A percentile compares a stretch with the other conserved stretches of the same genome.
phyloP scores from a whole-genome alignment of 1,139 yeast species.

The Yamadazyma epiphylla region DNA sequence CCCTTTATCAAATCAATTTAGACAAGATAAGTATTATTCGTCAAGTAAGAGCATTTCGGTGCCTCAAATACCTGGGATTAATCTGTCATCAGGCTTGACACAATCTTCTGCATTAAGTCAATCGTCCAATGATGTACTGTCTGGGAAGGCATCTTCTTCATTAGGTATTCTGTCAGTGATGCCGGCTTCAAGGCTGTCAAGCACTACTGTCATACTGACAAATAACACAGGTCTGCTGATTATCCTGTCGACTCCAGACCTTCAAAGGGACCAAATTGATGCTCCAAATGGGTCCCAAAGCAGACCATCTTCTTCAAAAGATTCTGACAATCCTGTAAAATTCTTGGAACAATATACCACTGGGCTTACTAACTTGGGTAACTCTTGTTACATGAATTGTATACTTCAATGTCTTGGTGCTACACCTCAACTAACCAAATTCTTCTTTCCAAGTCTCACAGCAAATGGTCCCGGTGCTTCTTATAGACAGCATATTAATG shows the following conservation, averaged over 20 bases:
- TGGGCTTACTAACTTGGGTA: conserved; percentile 81
- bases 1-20: conserved; percentile 16
- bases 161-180: no score
- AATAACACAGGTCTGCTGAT: neutral
- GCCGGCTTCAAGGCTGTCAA: no score
- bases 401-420: conserved; percentile 75
- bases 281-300: conserved; percentile 1
- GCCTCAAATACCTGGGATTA: neutral
- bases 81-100: neutral
- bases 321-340: conserved; percentile 14
- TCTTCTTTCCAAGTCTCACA: conserved; percentile 30
- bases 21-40: neutral
- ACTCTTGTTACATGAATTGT: conserved; percentile 93
- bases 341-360: conserved; percentile 36
- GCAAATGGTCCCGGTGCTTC: conserved; percentile 22
- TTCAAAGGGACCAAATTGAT: no score
- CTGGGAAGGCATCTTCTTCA: no score
- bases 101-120: neutral
- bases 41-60: no score
- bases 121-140: no score
- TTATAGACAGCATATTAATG: conserved; percentile 70
- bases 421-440: conserved; percentile 39
- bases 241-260: neutral
- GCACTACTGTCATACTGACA: neutral
- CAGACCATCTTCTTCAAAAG: neutral